Conservation (phyloP, 1,284 basidiomycete genomes). For the Moniliella sp. region DNA sequence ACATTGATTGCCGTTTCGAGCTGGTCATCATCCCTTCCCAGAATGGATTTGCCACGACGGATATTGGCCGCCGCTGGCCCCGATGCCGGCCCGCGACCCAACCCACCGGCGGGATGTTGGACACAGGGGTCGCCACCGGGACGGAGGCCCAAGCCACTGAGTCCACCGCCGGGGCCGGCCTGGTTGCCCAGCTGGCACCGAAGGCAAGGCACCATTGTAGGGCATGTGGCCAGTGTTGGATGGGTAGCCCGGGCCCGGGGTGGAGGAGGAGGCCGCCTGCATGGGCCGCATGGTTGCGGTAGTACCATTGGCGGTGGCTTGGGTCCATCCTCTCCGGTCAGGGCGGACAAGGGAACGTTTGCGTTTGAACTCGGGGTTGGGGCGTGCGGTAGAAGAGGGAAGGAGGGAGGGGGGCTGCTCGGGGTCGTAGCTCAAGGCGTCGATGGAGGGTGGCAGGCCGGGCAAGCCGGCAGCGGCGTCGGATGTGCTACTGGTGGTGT, state of each 20-base stretch:
- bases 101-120: slow-evolving; percentile 16
- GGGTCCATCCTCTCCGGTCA: slow-evolving; percentile 86
- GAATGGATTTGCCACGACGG: slow-evolving; percentile 29
- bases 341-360: slow-evolving; percentile 86
- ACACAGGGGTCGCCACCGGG: slow-evolving; percentile 3
- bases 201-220: slow-evolving; percentile 25
- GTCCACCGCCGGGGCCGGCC: slow-evolving; percentile 28
- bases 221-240: slow-evolving; percentile 30
- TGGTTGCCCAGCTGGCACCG: slow-evolving; percentile 10
- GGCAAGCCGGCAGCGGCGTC: too few species aligned
- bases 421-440: too few species aligned
- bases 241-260: slow-evolving; percentile 20
- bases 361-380: slow-evolving; percentile 38
- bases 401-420: too few species aligned
- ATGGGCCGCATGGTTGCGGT: slow-evolving; percentile 71
- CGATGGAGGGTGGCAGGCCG: too few species aligned
- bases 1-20: slow-evolving; percentile 31
- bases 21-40: slow-evolving; percentile 31
- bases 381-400: slow-evolving; percentile 2
- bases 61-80: slow-evolving; percentile 5
- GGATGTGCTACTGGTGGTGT: too few species aligned
- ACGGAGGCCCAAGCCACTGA: slow-evolving; percentile 31
- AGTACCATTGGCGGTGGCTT: slow-evolving; percentile 80
- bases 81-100: slow-evolving; percentile 11
- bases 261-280: slow-evolving; percentile 28